Conservation (phyloP, 108 stramenopile species). For the Nitzschia sp. region DNA sequence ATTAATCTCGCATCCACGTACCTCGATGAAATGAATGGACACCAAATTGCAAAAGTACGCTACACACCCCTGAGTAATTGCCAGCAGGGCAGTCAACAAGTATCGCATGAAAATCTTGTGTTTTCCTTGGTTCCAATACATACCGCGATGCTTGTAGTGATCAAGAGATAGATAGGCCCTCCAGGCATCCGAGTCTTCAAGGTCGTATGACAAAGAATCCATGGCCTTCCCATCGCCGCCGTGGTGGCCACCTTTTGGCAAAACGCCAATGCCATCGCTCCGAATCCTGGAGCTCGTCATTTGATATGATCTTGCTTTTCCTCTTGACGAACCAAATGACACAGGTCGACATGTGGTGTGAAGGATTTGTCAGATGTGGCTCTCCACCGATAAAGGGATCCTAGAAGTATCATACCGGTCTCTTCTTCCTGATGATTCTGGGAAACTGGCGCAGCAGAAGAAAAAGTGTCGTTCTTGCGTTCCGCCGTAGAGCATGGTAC, state of each 20-base stretch:
- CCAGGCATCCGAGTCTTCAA: constrained; percentile 47
- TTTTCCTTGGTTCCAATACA: constrained; percentile 48
- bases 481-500: too few species aligned
- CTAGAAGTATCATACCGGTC: too few species aligned
- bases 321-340: too few species aligned
- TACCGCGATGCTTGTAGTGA: constrained; percentile 35
- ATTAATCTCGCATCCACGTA: too few species aligned
- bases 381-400: too few species aligned
- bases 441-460: too few species aligned
- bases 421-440: too few species aligned
- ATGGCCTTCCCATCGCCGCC: background rate
- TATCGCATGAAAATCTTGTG: constrained; percentile 28
- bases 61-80: constrained; percentile 37
- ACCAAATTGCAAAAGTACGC: constrained; percentile 39
- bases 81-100: constrained; percentile 22
- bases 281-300: constrained; percentile 4
- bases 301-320: too few species aligned
- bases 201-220: constrained; percentile 32
- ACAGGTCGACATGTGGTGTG: too few species aligned
- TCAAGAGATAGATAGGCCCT: constrained; percentile 33
- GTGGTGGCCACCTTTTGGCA: background rate
- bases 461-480: too few species aligned
- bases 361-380: too few species aligned
- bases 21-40: constrained; percentile 30
- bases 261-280: constrained; percentile 4